phyloP scores from a whole-genome alignment of 139 green algal species.

The Bryopsis sp. region DNA sequence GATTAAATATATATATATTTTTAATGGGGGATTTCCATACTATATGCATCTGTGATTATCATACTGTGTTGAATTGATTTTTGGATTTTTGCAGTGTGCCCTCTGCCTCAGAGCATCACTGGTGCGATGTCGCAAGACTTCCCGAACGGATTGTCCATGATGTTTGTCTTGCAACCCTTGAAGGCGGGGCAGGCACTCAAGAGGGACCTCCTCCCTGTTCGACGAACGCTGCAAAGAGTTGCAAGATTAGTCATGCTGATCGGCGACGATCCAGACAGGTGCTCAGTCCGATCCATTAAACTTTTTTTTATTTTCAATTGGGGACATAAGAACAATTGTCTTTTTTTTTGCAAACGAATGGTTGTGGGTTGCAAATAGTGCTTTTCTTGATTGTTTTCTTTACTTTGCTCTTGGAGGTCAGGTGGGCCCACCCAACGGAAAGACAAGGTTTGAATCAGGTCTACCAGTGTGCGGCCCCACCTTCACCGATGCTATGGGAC shows the following conservation, averaged over 20 bases:
- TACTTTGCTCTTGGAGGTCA: not conserved
- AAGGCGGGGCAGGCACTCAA: slow-evolving; percentile 10
- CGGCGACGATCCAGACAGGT: not conserved
- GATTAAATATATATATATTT: slow-evolving; percentile 1
- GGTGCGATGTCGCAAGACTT: not conserved
- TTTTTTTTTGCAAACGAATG: too few species aligned
- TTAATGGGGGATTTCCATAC: not conserved
- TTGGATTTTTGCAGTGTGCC: slow-evolving; percentile 7
- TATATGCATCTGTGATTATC: not conserved
- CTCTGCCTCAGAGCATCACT: not conserved
- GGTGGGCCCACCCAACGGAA: slow-evolving; percentile 10
- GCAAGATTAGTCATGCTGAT: slow-evolving; percentile 4
- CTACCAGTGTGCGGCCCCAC: not conserved
- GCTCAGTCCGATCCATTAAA: not conserved
- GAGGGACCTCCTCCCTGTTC: not conserved
- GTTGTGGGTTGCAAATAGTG: too few species aligned
- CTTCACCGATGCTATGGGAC: not conserved
- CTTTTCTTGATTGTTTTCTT: not conserved
- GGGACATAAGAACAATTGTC: too few species aligned
- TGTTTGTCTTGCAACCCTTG: not conserved
- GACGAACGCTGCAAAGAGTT: not conserved
- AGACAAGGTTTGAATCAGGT: not conserved
- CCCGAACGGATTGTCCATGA: not conserved
- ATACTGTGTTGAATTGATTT: not conserved
- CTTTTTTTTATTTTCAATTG: too few species aligned